phyloP scores from a whole-genome alignment of 2,329 filamentous ascomycete genomes.

The Fusarium floridanum region DNA sequence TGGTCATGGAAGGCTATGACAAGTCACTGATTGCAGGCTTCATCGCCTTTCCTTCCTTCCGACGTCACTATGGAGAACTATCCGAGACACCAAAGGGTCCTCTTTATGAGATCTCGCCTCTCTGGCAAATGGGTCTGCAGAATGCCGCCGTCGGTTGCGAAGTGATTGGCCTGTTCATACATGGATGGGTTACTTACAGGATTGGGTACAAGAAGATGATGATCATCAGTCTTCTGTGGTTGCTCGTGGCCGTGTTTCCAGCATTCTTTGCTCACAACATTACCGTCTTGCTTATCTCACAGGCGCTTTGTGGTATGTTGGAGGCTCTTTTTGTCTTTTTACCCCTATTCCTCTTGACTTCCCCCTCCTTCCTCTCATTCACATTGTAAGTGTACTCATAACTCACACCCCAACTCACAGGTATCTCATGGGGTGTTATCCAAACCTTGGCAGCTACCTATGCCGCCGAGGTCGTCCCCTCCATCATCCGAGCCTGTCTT shows the following conservation, averaged over 20 bases:
- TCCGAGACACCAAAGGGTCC: slow-evolving; percentile 45
- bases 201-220: slow-evolving; percentile 56
- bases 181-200: slow-evolving; percentile 56
- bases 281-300: slow-evolving; percentile 48
- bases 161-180: slow-evolving; percentile 55
- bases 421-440: slow-evolving; percentile 52
- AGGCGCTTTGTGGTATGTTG: slow-evolving; percentile 49
- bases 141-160: slow-evolving; percentile 39
- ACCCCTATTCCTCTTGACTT: not conserved
- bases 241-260: slow-evolving; percentile 55
- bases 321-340: not conserved
- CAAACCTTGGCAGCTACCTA: slow-evolving; percentile 56
- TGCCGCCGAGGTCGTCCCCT: slow-evolving; percentile 54
- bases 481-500: slow-evolving; percentile 51
- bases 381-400: not conserved
- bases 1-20: slow-evolving; percentile 46
- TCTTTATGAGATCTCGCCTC: slow-evolving; percentile 48
- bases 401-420: not conserved
- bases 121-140: slow-evolving; percentile 41
- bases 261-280: slow-evolving; percentile 54
- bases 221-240: slow-evolving; percentile 51
- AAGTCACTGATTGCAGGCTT: slow-evolving; percentile 40
- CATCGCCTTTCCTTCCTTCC: slow-evolving; percentile 41
- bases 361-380: no score
- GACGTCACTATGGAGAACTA: slow-evolving; percentile 45